Percentiles rank a stretch among this genome's conserved stretches.
Conservation (phyloP, 495 filamentous ascomycete genomes). For the Aspergillus cavernicola region DNA sequence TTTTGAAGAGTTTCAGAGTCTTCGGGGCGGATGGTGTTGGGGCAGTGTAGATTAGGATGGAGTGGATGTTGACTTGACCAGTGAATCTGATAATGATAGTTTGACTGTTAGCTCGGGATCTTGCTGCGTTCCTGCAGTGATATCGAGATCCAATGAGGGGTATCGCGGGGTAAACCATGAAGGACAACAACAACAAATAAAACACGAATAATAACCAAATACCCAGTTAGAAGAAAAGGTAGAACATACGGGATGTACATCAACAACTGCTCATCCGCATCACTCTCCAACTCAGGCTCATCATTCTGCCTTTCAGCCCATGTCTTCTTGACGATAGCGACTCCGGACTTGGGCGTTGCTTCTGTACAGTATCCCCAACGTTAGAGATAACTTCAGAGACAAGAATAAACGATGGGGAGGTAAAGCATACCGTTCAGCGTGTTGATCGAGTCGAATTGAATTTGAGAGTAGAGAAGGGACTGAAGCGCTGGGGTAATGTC, state of each 20-base stretch:
- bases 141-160: not conserved
- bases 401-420: not conserved
- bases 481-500: constrained; percentile 88
- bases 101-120: not conserved
- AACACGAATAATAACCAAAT: not conserved
- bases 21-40: constrained; percentile 66
- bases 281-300: constrained; percentile 73
- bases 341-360: constrained; percentile 59
- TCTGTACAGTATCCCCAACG: constrained; percentile 35
- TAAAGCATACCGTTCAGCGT: constrained; percentile 67
- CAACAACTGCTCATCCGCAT: constrained; percentile 89
- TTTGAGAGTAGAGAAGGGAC: constrained; percentile 82
- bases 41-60: constrained; percentile 77
- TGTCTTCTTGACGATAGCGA: constrained; percentile 78
- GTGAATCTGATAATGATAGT: constrained; percentile 68
- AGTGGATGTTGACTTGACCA: constrained; percentile 87
- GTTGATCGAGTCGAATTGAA: constrained; percentile 80
- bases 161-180: constrained; percentile 16
- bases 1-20: constrained; percentile 79
- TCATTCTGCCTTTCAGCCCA: constrained; percentile 74
- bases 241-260: constrained; percentile 80
- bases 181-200: not conserved
- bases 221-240: not conserved
- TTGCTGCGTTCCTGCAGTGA: constrained; percentile 1
- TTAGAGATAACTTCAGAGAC: not conserved